Base-by-base conservation (phyloP, 257 asterid genomes). In the Ballota nigra region DNA sequence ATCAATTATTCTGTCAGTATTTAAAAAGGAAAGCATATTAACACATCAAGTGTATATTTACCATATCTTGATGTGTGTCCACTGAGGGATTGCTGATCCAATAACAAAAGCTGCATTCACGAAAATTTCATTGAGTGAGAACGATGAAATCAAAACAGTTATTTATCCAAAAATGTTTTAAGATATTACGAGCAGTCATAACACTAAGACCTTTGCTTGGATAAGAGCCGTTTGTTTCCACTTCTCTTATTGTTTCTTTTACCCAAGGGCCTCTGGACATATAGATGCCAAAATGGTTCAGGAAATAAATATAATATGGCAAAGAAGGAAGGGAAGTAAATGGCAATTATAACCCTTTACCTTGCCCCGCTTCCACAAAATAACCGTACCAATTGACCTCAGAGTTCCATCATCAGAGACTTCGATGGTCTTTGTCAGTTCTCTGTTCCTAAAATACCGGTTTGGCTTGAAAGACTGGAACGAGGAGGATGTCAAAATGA, bases 341-440 rank as follows among this genome's bases (percentile, higher is more conserved):
- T 49, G 62, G 40, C 55, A 34, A 23, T 62, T 36, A 70, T 71
- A 20, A 49, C 23, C 18, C 18, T 71, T 28, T 83, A 86, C 96
- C 92, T 70, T 81, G 83, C 90, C 92, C 66, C 66, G 86, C 81
- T 80, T 88, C 96, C 92, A 88, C 43, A 70, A 41, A 73, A 88
- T 84, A 38, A 70, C 19, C 16, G 92, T 78, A 55, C 89, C 87
- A 65, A 73, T 73, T 67, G 86, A 78, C 80, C 45, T 79, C n/a
- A 80, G 74, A 29, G 81, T 67, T 71, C 89, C 87, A 55, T 86
- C 92, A 10, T 84, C 88, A 19, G 57, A 69, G 78, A 78, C 78
- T 1, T 71, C 75, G 58, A 81, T 78, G 19, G 85, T 83, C 85
- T 84, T 88, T 1, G 57, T 75, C 58, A 88, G 81, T 75, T 81